Evolutionary conservation across 2,329 filamentous ascomycete genomes (phyloP), one percentile per base, ranked within the genome.

Genomic region (Hymenoscyphus scutula): DNA sequence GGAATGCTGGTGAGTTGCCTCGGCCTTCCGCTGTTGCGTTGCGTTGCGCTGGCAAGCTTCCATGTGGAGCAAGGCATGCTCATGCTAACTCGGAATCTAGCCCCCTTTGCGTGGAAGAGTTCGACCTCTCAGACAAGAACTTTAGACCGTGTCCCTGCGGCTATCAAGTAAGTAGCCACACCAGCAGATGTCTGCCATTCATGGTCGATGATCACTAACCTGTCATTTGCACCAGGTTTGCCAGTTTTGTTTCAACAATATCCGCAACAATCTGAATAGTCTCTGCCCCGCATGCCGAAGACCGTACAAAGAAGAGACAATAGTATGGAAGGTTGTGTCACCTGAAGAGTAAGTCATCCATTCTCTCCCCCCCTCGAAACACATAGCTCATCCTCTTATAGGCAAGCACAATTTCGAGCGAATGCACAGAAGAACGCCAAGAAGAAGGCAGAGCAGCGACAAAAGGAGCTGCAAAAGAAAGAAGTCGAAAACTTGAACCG

Each of bases 181-280:
- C n/a, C 5, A 48, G 8, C 10, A 29, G n/a, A 25, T 15, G 38
- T 8, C 15, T 34, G 34, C 32, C 15, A 41, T 7, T 34, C 45
- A n/a, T 41, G 37, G 25, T 56, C 38, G 32, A 48, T 13, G 51
- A 48, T 17, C 57, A 27, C 62, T 68, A 38, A 69, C 48, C 29
- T 53, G 23, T 58, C 19, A 17, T 51, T 63, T 59, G 37, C 53
- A 48, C 41, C 72, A 97, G 93, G 94, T 99, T 76, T 99, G 95
- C 78, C 96, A 99, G 81, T 99, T 99, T 79, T 99, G 95, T 80
- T 99, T 94, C 81, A 97, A 99, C 79, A 99, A 98, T 76, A 96
- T 99, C 76, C 96, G 96, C 79, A 96, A 90, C 71, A 97, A 97
- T 72, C 92, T 97, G 84, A 98, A 97, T 75, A 93, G 94, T 38